Base-by-base conservation (phyloP, 2,329 filamentous ascomycete species). In the Colletotrichum musicola region DNA sequence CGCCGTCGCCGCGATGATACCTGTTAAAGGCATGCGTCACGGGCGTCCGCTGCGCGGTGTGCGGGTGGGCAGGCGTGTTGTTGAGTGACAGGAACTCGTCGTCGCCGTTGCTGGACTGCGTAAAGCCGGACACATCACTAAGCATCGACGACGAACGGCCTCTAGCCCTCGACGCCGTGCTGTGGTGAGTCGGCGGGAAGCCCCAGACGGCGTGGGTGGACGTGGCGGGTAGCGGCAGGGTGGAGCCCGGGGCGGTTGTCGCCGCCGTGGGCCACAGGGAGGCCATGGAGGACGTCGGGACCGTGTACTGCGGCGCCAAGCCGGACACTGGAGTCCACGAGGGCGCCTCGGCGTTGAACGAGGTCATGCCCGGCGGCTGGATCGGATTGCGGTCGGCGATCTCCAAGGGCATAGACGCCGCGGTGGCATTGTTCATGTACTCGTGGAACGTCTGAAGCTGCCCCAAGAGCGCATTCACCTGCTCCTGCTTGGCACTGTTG, bases 61-160 rank as follows among this genome's bases (percentile, higher is more conserved):
- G 73, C 62, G 58, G 64, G 70, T 49, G 73, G 56, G 59, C 73
- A 59, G 20, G 71, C 71, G 62, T 62, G 72, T 62, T 69, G 64
- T 68, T 63, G 62, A 55, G 55, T 51, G 67, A 70, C 60, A 69
- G 58, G 42, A 71, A 73, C 49, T 81, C 82, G 20, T 83, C 81
- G 22, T 86, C 86, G 51, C 85, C 87, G 55, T 82, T 82, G 72
- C 86, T 89, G 16, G 85, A 88, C 78, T 90, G 88, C 7, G 89
- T 91, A 73, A 91, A 90, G 20, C 89, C 88, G n/a, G 88, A 90
- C 3, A 91, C 81, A 73, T 90, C 86, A 74, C 88, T 90, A 2
- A 91, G 84, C 89, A 91, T 91, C 65, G 88, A 90, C 10, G 88
- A 90, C 35, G 88, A 90, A 56, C 89, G 86, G 22, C 88, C 88